phyloP scores from a whole-genome alignment of 1,284 basidiomycete genomes.

The Hemileia vastatrix region DNA sequence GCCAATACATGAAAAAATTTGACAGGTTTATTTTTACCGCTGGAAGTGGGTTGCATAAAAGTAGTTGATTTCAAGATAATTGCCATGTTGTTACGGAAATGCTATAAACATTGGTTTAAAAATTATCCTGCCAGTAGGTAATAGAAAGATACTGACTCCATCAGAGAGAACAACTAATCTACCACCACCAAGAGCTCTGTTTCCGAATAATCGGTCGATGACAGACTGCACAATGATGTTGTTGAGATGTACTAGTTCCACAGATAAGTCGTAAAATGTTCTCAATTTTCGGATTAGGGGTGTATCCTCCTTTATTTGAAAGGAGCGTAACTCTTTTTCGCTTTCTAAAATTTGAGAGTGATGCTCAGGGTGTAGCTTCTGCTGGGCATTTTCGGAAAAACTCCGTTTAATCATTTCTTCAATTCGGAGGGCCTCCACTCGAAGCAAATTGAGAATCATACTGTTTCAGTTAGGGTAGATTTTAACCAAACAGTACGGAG shows the following conservation, averaged over 20 bases:
- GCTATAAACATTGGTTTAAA: constrained; percentile 49
- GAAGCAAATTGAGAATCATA: constrained; percentile 94
- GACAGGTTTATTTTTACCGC: constrained; percentile 51
- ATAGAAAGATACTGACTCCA: constrained; percentile 52
- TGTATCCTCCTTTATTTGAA: constrained; percentile 58
- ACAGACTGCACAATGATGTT: constrained; percentile 59
- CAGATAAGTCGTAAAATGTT: constrained; percentile 65
- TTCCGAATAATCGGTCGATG: constrained; percentile 56
- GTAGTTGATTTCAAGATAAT: constrained; percentile 65
- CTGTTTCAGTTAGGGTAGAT: too few species aligned
- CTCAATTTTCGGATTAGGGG: constrained; percentile 50
- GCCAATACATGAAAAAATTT: constrained; percentile 65
- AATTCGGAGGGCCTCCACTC: constrained; percentile 89
- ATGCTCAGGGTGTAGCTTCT: constrained; percentile 82
- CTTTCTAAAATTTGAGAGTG: constrained; percentile 76
- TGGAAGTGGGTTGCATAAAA: constrained; percentile 41
- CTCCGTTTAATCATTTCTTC: constrained; percentile 99
- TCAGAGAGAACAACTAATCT: constrained; percentile 76
- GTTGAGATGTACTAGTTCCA: constrained; percentile 60
- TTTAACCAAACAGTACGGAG: too few species aligned
- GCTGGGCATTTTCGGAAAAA: constrained; percentile 95
- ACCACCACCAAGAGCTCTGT: constrained; percentile 61
- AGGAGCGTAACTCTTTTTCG: constrained; percentile 59
- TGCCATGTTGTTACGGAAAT: constrained; percentile 65
- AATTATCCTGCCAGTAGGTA: constrained; percentile 1